These are phyloP conservation scores for Periconia sp. DNA, from an alignment of 2,329 filamentous ascomycete genomes.

Conservation along the genomic window DNA sequence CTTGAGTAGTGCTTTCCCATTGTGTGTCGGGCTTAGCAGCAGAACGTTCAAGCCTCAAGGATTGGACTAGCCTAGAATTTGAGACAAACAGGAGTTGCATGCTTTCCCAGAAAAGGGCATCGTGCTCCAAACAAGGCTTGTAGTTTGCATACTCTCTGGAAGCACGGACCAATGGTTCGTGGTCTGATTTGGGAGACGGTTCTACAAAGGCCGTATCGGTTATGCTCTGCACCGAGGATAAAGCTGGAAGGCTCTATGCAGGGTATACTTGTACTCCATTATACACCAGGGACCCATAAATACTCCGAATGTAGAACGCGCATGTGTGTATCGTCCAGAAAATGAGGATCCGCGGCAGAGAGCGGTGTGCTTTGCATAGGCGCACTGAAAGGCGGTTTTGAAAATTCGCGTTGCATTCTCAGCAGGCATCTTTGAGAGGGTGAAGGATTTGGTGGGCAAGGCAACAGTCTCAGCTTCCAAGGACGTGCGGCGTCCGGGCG, in stretches of 20 bases:
- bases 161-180: slow-evolving; percentile 41
- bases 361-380: not conserved
- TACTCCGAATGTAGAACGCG: not conserved
- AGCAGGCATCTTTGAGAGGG: no score
- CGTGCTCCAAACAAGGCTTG: slow-evolving; percentile 16
- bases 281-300: slow-evolving; percentile 5
- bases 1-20: slow-evolving; percentile 36
- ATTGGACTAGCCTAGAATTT: slow-evolving; percentile 15
- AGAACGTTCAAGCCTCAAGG: slow-evolving; percentile 16
- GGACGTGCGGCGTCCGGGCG: slow-evolving; percentile 2
- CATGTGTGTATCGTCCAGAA: not conserved
- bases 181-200: slow-evolving; percentile 24
- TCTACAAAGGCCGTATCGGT: slow-evolving; percentile 32
- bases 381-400: not conserved
- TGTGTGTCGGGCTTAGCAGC: slow-evolving; percentile 16
- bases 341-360: not conserved
- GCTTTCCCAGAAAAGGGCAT: slow-evolving; percentile 17
- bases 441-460: not conserved
- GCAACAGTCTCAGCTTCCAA: not conserved
- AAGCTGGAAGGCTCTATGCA: slow-evolving; percentile 24
- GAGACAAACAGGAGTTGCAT: slow-evolving; percentile 25
- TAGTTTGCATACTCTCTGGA: slow-evolving; percentile 25
- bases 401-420: no score
- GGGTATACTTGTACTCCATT: slow-evolving; percentile 10
- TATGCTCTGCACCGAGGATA: slow-evolving; percentile 23